These are phyloP conservation scores for Diversispora epigaea DNA, from an alignment of 192 early-diverging fungal species.

Conservation along the genomic window DNA sequence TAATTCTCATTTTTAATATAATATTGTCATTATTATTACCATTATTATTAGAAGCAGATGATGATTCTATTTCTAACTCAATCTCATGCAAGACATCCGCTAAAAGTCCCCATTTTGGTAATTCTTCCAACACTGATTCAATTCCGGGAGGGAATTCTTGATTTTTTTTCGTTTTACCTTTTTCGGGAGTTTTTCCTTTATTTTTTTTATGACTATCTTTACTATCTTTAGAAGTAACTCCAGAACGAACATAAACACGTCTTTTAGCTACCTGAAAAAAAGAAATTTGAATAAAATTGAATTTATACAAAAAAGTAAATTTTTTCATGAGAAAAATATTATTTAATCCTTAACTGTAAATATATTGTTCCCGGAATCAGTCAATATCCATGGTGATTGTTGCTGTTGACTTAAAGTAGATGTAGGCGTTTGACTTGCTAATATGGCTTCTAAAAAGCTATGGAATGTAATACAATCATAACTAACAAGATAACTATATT, in stretches of 20 bases:
- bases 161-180: neutral
- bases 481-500: conserved; percentile 65
- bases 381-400: conserved; percentile 79
- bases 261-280: conserved; percentile 43
- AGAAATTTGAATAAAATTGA: neutral
- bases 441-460: conserved; percentile 80
- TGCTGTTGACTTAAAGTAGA: conserved; percentile 34
- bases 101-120: conserved; percentile 89
- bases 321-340: conserved; percentile 1
- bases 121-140: conserved; percentile 78
- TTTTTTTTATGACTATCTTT: neutral
- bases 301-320: neutral
- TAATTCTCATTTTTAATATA: no score
- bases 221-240: neutral
- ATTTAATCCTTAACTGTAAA: conserved; percentile 50
- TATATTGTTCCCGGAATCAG: conserved; percentile 82
- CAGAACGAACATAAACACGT: conserved; percentile 42
- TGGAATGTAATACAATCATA: conserved; percentile 92
- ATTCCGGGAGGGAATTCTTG: conserved; percentile 64
- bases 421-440: conserved; percentile 55
- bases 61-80: conserved; percentile 43
- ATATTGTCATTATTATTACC: no score
- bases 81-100: conserved; percentile 77
- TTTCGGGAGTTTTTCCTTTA: conserved; percentile 1
- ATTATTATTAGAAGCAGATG: neutral